These are phyloP conservation scores for Cylindrotheca fusiformis DNA, from an alignment of 108 stramenopile genomes.

Conservation along the genomic window DNA sequence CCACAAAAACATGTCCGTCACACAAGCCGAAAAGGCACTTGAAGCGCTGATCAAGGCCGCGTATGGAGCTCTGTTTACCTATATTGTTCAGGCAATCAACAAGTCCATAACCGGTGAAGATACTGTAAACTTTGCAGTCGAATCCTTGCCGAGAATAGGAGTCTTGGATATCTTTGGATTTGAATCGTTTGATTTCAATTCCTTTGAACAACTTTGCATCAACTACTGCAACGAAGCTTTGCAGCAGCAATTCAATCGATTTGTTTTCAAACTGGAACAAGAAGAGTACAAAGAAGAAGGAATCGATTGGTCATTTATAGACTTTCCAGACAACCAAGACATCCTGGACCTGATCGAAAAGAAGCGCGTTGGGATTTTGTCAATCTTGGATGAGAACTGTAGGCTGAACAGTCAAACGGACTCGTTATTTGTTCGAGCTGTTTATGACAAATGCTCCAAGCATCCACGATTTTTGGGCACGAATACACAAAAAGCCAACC, in stretches of 20 bases:
- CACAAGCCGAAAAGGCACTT: conserved; percentile 63
- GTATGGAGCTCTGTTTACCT: conserved; percentile 85
- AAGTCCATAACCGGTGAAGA: conserved; percentile 48
- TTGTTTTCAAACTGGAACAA: conserved; percentile 88
- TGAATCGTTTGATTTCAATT: conserved; percentile 90
- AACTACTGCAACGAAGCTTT: conserved; percentile 95
- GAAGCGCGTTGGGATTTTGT: conserved; percentile 67
- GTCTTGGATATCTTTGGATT: conserved; percentile 99
- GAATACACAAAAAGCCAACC: conserved; percentile 50
- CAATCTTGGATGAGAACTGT: conserved; percentile 78
- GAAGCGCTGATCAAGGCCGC: conserved; percentile 94
- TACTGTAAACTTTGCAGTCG: not conserved
- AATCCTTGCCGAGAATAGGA: conserved; percentile 71
- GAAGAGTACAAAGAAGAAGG: conserved; percentile 78
- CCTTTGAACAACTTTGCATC: conserved; percentile 96
- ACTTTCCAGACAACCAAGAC: conserved; percentile 91
- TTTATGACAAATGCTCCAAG: conserved; percentile 58
- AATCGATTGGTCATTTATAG: conserved; percentile 87
- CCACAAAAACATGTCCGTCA: conserved; percentile 63
- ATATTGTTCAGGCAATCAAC: conserved; percentile 89
- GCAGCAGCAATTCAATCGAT: conserved; percentile 91
- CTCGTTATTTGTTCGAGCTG: conserved; percentile 45
- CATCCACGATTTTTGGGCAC: conserved; percentile 48
- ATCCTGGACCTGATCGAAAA: conserved; percentile 88
- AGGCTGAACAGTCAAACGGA: conserved; percentile 56